These are phyloP conservation scores for Nitzschia palea DNA, from an alignment of 108 stramenopile species.

Conservation along the genomic window DNA sequence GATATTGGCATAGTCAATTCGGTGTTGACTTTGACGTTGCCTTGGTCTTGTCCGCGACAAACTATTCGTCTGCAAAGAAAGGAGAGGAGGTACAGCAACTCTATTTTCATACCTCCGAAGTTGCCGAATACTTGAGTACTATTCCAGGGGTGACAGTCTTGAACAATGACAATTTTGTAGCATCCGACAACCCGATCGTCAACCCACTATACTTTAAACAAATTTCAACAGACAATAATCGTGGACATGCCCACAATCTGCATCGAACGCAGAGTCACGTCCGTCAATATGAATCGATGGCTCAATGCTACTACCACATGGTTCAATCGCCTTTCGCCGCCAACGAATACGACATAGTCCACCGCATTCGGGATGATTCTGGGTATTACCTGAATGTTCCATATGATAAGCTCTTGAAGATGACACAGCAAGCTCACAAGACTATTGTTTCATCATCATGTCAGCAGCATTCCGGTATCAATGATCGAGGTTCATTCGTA, in stretches of 20 bases:
- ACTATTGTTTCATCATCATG: constrained; percentile 12
- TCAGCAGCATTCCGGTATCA: constrained; percentile 4
- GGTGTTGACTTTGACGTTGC: constrained; percentile 13
- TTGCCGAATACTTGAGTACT: neutral
- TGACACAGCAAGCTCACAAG: neutral
- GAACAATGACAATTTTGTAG: neutral
- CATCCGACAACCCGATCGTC: constrained; percentile 2
- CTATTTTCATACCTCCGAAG: neutral
- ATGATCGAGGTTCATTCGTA: constrained; percentile 16
- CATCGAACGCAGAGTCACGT: constrained; percentile 9
- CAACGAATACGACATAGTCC: constrained; percentile 5
- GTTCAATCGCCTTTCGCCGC: neutral
- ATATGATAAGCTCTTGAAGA: constrained; percentile 2
- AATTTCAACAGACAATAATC: neutral
- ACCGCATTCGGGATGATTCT: constrained; percentile 11
- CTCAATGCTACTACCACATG: constrained; percentile 17
- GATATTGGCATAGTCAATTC: neutral
- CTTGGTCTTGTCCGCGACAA: constrained; percentile 8
- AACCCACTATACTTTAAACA: constrained; percentile 5
- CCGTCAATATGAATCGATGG: constrained; percentile 2
- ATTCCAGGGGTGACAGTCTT: constrained; percentile 6
- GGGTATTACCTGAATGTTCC: constrained; percentile 5
- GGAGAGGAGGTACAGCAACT: neutral
- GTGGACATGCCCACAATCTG: neutral
- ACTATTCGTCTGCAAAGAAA: neutral